These are phyloP conservation scores for Fusarium penzigii DNA, from an alignment of 2,329 filamentous ascomycete species.

Conservation along the genomic window DNA sequence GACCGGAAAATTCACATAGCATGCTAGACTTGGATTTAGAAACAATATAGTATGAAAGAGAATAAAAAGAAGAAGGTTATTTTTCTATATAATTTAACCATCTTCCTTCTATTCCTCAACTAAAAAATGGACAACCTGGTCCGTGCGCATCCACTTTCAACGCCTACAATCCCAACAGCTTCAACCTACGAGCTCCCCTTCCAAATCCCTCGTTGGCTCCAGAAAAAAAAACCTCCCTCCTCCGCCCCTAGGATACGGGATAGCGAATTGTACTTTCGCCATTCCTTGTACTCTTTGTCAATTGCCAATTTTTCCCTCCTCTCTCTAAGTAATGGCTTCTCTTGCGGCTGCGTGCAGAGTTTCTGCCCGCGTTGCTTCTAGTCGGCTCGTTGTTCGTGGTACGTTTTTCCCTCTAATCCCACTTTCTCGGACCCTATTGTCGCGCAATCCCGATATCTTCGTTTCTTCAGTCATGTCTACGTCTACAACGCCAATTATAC, in stretches of 20 bases:
- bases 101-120: slow-evolving; percentile 18
- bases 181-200: slow-evolving; percentile 24
- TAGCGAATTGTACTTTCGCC: neutral
- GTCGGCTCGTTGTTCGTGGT: slow-evolving; percentile 58
- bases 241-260: neutral
- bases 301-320: slow-evolving; percentile 15
- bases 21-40: too few species aligned
- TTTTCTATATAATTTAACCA: neutral
- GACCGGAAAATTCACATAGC: too few species aligned
- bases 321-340: slow-evolving; percentile 59
- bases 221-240: slow-evolving; percentile 21
- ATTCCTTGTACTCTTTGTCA: slow-evolving; percentile 19
- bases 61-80: neutral
- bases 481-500: too few species aligned
- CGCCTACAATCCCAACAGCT: slow-evolving; percentile 37
- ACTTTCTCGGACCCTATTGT: slow-evolving; percentile 24
- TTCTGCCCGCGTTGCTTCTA: slow-evolving; percentile 59
- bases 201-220: slow-evolving; percentile 26
- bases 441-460: slow-evolving; percentile 20
- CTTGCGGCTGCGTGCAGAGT: slow-evolving; percentile 64
- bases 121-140: slow-evolving; percentile 34
- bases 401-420: slow-evolving; percentile 30
- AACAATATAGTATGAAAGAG: neutral
- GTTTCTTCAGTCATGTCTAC: slow-evolving; percentile 2
- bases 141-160: slow-evolving; percentile 30